These are phyloP conservation scores for Fraxinus excelsior DNA, from an alignment of 257 asterid genomes.

Conservation along the genomic window DNA sequence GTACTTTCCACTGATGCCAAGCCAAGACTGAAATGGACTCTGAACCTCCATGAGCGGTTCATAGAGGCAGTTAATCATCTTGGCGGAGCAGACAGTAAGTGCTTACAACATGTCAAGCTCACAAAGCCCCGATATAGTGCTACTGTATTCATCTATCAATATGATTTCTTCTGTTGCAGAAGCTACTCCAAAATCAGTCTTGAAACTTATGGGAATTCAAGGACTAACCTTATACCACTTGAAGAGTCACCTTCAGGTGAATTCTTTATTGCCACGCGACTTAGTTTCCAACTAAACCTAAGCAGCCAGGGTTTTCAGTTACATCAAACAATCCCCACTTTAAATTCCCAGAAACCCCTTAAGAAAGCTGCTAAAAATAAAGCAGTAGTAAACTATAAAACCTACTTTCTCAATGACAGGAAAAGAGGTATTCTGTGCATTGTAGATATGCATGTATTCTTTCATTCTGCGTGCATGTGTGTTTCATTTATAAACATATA, in stretches of 20 bases:
- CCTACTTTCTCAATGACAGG: background rate
- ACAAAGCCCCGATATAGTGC: conserved; percentile 12
- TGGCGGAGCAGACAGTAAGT: conserved; percentile 95
- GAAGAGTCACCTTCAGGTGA: conserved; percentile 97
- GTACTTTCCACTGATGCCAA: conserved; percentile 91
- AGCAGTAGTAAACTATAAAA: background rate
- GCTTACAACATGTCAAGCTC: conserved; percentile 19
- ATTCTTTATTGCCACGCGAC: background rate
- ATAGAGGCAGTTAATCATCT: conserved; percentile 86
- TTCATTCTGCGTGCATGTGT: background rate
- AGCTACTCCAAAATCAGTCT: conserved; percentile 94
- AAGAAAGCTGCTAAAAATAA: background rate
- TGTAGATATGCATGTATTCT: background rate
- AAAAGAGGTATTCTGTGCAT: too few relatives aligned
- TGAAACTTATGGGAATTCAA: conserved; percentile 94
- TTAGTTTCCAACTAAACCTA: background rate
- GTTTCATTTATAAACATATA: background rate
- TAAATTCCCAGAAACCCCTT: background rate
- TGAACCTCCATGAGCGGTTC: conserved; percentile 78
- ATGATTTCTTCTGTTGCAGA: conserved; percentile 51
- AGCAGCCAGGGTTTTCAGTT: background rate
- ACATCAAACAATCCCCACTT: background rate
- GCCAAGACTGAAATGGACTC: conserved; percentile 88
- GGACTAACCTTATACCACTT: conserved; percentile 89
- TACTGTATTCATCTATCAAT: conserved; percentile 18